Conservation (phyloP, 495 filamentous ascomycete species). For the Aspergillus kassunensis region DNA sequence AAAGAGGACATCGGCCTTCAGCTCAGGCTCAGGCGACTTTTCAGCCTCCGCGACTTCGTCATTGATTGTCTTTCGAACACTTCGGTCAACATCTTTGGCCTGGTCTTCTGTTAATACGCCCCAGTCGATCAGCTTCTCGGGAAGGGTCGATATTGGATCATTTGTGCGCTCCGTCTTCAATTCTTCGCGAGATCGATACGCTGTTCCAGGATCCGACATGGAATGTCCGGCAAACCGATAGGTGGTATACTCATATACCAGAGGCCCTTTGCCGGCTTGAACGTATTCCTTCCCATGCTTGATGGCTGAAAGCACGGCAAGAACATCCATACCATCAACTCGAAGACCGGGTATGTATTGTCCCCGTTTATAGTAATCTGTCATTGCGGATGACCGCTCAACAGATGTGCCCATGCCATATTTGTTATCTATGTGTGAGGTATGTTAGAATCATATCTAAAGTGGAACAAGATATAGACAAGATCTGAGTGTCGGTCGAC, state of each 20-base stretch:
- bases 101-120: conserved; percentile 81
- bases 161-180: conserved; percentile 81
- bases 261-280: conserved; percentile 67
- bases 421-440: conserved; percentile 70
- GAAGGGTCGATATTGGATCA: conserved; percentile 86
- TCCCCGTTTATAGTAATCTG: conserved; percentile 61
- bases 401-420: conserved; percentile 85
- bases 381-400: conserved; percentile 1
- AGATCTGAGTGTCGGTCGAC: conserved; percentile 19
- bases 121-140: conserved; percentile 87
- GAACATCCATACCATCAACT: conserved; percentile 94
- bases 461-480: neutral
- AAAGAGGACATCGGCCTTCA: conserved; percentile 66
- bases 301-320: conserved; percentile 84
- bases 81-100: conserved; percentile 82
- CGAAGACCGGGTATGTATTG: conserved; percentile 95
- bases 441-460: neutral
- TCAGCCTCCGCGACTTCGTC: conserved; percentile 79
- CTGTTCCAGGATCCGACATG: conserved; percentile 93
- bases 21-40: conserved; percentile 71
- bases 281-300: conserved; percentile 78
- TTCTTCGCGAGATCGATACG: conserved; percentile 91
- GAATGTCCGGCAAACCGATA: conserved; percentile 94
- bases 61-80: conserved; percentile 70
- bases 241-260: conserved; percentile 90